Conservation (phyloP, 805 yeast genomes). For the Saccharomycopsis fermentans region DNA sequence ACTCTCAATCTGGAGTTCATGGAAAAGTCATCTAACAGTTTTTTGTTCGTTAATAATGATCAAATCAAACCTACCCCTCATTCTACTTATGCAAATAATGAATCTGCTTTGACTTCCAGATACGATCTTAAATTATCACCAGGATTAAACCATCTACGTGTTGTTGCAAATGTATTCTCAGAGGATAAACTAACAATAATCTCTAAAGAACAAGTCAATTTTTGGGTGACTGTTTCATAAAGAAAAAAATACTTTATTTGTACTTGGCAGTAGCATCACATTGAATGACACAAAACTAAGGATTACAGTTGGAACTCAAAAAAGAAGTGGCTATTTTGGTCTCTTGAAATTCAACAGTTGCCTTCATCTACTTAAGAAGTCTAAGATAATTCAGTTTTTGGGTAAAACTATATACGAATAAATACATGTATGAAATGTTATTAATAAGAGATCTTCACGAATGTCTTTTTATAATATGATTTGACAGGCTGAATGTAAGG, state of each 20-base stretch:
- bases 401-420: no score
- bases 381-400: no score
- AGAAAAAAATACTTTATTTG: background rate
- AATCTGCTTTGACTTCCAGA: conserved; percentile 24
- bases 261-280: background rate
- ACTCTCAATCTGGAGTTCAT: conserved; percentile 33
- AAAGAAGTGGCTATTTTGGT: no score
- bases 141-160: conserved; percentile 35
- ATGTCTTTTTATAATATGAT: background rate
- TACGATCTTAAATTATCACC: conserved; percentile 37
- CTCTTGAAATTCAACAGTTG: no score
- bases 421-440: no score
- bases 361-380: no score
- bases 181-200: conserved; percentile 21
- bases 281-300: background rate
- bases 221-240: conserved; percentile 31
- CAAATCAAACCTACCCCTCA: conserved; percentile 34
- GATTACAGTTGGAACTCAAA: no score
- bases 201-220: conserved; percentile 26
- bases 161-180: conserved; percentile 10
- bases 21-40: conserved; percentile 30
- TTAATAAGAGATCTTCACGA: no score
- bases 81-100: conserved; percentile 28
- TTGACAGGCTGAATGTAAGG: background rate
- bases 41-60: conserved; percentile 36